These are phyloP conservation scores for Paraphoma sp. DNA, from an alignment of 2,329 filamentous ascomycete species.

Conservation along the genomic window DNA sequence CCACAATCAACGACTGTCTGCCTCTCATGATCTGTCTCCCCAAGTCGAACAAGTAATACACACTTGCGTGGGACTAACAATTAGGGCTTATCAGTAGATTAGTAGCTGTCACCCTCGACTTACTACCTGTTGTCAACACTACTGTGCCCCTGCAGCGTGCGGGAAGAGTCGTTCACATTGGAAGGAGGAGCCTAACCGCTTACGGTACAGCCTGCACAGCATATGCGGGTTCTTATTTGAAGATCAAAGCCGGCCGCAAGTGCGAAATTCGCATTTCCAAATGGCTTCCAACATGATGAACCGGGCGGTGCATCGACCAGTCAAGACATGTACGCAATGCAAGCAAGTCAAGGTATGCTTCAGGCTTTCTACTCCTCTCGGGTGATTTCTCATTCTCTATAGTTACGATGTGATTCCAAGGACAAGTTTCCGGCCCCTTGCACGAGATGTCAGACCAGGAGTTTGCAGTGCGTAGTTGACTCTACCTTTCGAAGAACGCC, in stretches of 20 bases:
- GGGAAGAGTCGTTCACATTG: not conserved
- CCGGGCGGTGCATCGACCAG: conserved; percentile 20
- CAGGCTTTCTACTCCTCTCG: not conserved
- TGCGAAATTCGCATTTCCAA: conserved; percentile 1
- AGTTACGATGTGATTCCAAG: conserved; percentile 30
- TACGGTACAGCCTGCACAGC: not conserved
- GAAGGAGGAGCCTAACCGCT: not conserved
- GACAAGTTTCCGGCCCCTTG: conserved; percentile 28
- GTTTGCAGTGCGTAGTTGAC: conserved; percentile 29
- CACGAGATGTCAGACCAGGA: conserved; percentile 22
- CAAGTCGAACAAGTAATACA: too few relatives aligned
- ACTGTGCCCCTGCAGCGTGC: not conserved
- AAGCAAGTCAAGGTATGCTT: conserved; percentile 32
- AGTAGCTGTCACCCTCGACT: too few relatives aligned
- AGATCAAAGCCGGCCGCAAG: not conserved
- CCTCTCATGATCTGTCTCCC: not conserved
- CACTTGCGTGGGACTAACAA: too few relatives aligned
- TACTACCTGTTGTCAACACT: not conserved
- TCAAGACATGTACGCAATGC: conserved; percentile 34
- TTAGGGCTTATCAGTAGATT: too few relatives aligned
- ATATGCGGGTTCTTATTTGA: not conserved
- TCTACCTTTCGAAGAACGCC: conserved; percentile 30
- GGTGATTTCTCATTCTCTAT: not conserved
- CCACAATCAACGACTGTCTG: not conserved
- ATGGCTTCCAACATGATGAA: conserved; percentile 10